These are phyloP conservation scores for Trametes versicolor DNA, from an alignment of 1,284 basidiomycete species.

Conservation along the genomic window DNA sequence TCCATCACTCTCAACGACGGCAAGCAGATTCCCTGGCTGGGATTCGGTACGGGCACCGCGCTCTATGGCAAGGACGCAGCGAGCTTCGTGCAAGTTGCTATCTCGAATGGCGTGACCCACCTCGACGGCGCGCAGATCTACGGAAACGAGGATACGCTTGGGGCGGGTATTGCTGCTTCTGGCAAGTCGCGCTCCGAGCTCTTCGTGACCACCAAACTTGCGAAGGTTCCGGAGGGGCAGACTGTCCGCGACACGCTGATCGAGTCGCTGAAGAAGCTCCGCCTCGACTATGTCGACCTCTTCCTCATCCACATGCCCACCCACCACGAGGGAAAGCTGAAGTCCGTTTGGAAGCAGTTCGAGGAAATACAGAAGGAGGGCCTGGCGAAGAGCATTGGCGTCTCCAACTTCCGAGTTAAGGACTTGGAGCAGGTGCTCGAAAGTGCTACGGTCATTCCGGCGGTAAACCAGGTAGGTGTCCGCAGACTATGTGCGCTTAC, in stretches of 20 bases:
- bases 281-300: constrained; percentile 76
- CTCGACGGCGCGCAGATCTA: constrained; percentile 80
- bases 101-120: constrained; percentile 71
- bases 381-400: constrained; percentile 81
- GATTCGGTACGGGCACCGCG: constrained; percentile 76
- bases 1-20: constrained; percentile 68
- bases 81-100: constrained; percentile 59
- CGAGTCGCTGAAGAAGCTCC: constrained; percentile 67
- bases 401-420: constrained; percentile 82
- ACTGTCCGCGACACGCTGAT: constrained; percentile 61
- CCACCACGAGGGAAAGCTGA: constrained; percentile 55
- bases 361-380: constrained; percentile 75
- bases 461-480: constrained; percentile 78
- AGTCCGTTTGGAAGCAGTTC: constrained; percentile 75
- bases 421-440: constrained; percentile 73
- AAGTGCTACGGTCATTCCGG: constrained; percentile 67
- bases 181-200: constrained; percentile 64
- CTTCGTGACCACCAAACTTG: constrained; percentile 76
- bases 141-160: constrained; percentile 67
- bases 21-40: constrained; percentile 65
- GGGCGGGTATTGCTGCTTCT: constrained; percentile 59
- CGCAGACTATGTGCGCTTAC: no score
- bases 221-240: constrained; percentile 49
- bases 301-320: constrained; percentile 80
- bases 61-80: constrained; percentile 63